These are phyloP conservation scores for Medicago truncatula DNA, from an alignment of 306 rosid species.

Conservation along the genomic window DNA sequence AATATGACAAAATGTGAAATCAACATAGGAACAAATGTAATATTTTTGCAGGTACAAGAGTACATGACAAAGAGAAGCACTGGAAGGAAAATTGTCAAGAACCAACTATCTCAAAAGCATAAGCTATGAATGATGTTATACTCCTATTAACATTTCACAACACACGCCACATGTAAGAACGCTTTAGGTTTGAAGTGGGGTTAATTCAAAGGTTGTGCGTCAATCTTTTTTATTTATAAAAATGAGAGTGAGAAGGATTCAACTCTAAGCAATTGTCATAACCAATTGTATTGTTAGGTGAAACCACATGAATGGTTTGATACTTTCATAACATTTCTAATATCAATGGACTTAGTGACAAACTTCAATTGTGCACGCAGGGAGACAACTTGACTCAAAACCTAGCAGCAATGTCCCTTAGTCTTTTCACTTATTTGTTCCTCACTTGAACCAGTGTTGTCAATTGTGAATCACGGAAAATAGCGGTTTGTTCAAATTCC, in stretches of 20 bases:
- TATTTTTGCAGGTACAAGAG: constrained; percentile 26
- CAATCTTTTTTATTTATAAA: constrained; percentile 3
- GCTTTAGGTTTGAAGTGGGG: neutral
- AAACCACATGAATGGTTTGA: no score
- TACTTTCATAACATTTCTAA: neutral
- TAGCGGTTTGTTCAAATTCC: neutral
- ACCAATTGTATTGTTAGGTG: no score
- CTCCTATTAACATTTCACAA: neutral
- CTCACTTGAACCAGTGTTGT: neutral
- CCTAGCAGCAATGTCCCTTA: neutral
- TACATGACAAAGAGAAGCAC: constrained; percentile 30
- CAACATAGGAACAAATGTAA: constrained; percentile 6
- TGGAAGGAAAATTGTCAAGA: constrained; percentile 11
- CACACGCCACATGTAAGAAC: constrained; percentile 3
- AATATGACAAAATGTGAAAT: constrained; percentile 16
- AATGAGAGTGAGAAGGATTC: neutral
- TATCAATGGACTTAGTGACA: neutral
- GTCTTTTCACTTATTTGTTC: neutral
- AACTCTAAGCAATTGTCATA: neutral
- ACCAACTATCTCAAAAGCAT: constrained; percentile 19
- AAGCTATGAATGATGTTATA: neutral
- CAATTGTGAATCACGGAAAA: neutral
- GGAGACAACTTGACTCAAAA: neutral
- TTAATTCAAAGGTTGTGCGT: neutral
- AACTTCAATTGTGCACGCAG: neutral